phyloP scores from a whole-genome alignment of 2,329 filamentous ascomycete genomes.

The Falciphora oryzae region DNA sequence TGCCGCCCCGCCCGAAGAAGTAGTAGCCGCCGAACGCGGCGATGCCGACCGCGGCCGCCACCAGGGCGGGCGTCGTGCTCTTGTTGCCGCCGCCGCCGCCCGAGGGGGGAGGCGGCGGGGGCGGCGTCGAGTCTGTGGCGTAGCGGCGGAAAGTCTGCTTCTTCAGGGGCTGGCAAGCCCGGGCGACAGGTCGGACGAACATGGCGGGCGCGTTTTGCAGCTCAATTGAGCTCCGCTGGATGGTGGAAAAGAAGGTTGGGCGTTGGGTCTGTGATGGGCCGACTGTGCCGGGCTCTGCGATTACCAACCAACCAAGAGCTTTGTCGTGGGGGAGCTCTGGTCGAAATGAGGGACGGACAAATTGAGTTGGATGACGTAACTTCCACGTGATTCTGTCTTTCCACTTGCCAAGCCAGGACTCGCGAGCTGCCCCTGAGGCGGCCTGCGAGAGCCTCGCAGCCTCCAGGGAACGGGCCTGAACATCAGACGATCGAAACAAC shows the following conservation, averaged over 20 bases:
- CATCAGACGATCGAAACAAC: background rate
- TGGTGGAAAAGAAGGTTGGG: background rate
- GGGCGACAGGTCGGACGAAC: constrained; percentile 62
- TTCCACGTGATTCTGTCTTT: background rate
- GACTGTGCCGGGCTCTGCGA: background rate
- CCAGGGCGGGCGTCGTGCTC: constrained; percentile 50
- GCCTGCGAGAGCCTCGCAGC: background rate
- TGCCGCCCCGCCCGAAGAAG: constrained; percentile 38
- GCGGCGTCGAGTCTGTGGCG: constrained; percentile 52
- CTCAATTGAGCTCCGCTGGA: background rate
- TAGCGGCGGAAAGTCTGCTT: constrained; percentile 57
- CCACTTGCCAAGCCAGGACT: background rate
- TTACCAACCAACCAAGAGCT: background rate
- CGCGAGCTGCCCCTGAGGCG: too few relatives aligned
- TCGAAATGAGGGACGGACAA: background rate
- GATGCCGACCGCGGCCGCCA: constrained; percentile 51
- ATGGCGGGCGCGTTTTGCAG: constrained; percentile 33
- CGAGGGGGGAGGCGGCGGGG: constrained; percentile 33
- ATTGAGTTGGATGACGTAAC: background rate
- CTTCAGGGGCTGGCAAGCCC: constrained; percentile 58
- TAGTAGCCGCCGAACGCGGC: constrained; percentile 55
- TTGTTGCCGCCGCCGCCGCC: constrained; percentile 45
- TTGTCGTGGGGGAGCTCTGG: background rate
- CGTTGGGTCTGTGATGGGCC: background rate
- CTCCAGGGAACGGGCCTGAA: background rate